Percentiles rank a stretch among this genome's conserved stretches.
phyloP scores from a whole-genome alignment of 2,329 filamentous ascomycete species.

The Aspergillus puulaauensis region DNA sequence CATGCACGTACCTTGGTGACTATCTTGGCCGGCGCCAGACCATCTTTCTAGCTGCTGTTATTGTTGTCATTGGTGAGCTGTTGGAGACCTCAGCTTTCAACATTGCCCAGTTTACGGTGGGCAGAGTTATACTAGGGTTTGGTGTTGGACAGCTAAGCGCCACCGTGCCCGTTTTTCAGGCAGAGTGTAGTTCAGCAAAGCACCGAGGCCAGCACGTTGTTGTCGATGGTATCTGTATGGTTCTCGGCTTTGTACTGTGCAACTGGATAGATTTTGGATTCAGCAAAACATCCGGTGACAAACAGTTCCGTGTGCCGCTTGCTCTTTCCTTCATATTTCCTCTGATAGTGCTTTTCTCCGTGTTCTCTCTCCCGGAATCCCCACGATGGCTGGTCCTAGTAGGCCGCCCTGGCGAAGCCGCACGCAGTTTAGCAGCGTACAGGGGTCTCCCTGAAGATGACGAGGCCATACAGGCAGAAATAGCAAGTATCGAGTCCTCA shows the following conservation, averaged over 20 bases:
- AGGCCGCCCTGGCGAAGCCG: constrained; percentile 22
- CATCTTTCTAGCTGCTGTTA: constrained; percentile 42
- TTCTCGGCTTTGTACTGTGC: constrained; percentile 42
- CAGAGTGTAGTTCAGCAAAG: constrained; percentile 20
- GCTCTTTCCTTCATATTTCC: constrained; percentile 16
- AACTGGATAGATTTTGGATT: constrained; percentile 49
- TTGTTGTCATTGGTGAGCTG: constrained; percentile 32
- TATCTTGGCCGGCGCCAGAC: constrained; percentile 46
- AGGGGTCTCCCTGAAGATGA: constrained; percentile 27
- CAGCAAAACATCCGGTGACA: constrained; percentile 14
- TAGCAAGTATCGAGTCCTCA: constrained; percentile 52
- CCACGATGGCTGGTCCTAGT: constrained; percentile 35
- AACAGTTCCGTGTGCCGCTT: constrained; percentile 40
- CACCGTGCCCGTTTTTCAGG: constrained; percentile 40
- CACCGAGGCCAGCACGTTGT: constrained; percentile 22
- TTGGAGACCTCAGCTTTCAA: not conserved
- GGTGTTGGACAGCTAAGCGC: not conserved
- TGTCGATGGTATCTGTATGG: constrained; percentile 43
- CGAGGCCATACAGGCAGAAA: constrained; percentile 41
- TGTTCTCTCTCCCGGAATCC: constrained; percentile 35
- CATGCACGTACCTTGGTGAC: constrained; percentile 40
- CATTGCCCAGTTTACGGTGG: not conserved
- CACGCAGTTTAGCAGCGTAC: constrained; percentile 1
- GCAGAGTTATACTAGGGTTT: not conserved
- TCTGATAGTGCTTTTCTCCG: constrained; percentile 23